phyloP scores from a whole-genome alignment of 139 green algal genomes.

The Chlamydomonas eustigma region DNA sequence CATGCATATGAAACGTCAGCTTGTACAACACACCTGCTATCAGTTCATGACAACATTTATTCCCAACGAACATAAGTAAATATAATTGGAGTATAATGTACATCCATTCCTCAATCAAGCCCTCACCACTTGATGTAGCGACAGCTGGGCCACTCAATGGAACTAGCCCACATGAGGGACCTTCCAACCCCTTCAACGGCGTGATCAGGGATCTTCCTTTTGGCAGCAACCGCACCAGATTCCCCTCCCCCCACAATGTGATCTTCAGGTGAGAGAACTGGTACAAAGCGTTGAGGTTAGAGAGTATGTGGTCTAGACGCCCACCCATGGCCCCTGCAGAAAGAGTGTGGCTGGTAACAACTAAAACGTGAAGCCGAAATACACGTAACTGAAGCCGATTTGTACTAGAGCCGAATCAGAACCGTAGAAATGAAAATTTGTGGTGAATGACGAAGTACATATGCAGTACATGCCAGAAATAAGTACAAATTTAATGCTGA shows the following conservation, averaged over 20 bases:
- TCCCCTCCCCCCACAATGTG: constrained; percentile 78
- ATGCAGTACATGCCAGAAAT: too few species aligned
- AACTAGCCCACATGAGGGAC: constrained; percentile 82
- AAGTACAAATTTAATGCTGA: too few species aligned
- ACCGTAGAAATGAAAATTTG: too few species aligned
- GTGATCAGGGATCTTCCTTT: constrained; percentile 53
- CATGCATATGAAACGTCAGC: neutral
- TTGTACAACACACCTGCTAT: too few species aligned
- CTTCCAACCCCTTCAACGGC: constrained; percentile 57
- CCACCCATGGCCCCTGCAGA: constrained; percentile 69
- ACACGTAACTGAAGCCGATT: too few species aligned
- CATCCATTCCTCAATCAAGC: too few species aligned
- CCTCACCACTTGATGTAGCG: constrained; percentile 41
- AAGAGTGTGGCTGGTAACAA: constrained; percentile 1
- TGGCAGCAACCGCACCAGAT: constrained; percentile 71
- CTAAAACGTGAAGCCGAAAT: neutral
- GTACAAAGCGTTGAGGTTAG: constrained; percentile 80
- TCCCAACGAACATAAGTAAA: too few species aligned
- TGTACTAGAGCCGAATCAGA: too few species aligned
- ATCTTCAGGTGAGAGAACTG: constrained; percentile 62
- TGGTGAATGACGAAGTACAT: too few species aligned
- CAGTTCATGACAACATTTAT: too few species aligned
- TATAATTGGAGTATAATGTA: too few species aligned
- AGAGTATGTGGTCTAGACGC: constrained; percentile 87
- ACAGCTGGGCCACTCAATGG: constrained; percentile 55